Base-by-base conservation (phyloP, 768 basidiomycete genomes). In the Dentipellis sp. region DNA sequence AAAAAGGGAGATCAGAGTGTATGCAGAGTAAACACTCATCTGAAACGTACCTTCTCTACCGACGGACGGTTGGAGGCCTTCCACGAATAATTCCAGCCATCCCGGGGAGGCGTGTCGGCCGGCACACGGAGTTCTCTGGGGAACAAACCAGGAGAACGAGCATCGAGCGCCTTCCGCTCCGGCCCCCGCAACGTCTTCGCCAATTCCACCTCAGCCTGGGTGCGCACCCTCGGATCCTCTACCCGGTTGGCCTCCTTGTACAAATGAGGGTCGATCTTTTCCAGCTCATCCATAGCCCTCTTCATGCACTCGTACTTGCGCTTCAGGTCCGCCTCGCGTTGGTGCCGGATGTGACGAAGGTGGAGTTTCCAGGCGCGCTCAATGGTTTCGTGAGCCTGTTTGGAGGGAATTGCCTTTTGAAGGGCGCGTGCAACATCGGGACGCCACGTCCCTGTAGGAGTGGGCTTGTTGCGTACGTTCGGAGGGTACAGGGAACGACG, bases 1-100 rank as follows among this genome's bases (percentile, higher is more conserved):
- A 29, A 6, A 29, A 6, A 6, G 29, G 6, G 29, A 6, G 6
- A 6, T 29, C 29, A 29, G 29, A 29, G 29, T 3, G 29, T 6
- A 29, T 29, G 29, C 29, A 6, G 3, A 29, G 29, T 29, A 3
- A 29, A 6, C 6, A 29, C 29, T 3, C 29, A 29, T 29, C 3
- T 3, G 29, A 29, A 29, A 6, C 29, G 29, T 29, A 29, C 29
- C 29, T 29, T 29, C 29, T 29, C 29, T 6, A 29, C 29, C 29
- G 29, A 29, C 42, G 42, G n/a, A 45, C 42, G 42, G 19, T 17
- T 45, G 19, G 19, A 17, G 2, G 87, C 78, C 54, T 78, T 88
- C 82, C 86, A 94, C n/a, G 86, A 82, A 65, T 94, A 87, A 53
- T 84, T 82, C 93, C 93, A 95, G 3, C 91, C 91, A 45, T 77